A percentile compares a stretch with the other conserved stretches of the same genome.
Conservation (phyloP, 768 basidiomycete species). For the Kondoa malvinella region DNA sequence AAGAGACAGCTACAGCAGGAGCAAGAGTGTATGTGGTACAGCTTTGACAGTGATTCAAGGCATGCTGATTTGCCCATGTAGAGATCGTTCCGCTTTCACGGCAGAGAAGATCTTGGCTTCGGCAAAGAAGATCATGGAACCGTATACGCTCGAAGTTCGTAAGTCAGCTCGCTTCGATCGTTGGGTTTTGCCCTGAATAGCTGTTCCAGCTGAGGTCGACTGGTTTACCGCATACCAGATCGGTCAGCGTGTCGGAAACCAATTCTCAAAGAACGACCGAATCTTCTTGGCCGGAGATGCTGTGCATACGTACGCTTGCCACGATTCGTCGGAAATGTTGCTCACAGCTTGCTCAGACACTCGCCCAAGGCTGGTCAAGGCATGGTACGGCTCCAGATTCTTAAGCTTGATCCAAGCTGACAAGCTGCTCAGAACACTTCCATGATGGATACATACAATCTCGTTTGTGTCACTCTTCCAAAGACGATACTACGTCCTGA, state of each 20-base stretch:
- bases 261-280: slow-evolving; percentile 45
- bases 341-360: slow-evolving; percentile 18
- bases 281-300: slow-evolving; percentile 65
- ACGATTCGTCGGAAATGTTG: background rate
- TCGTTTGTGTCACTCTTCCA: slow-evolving; percentile 16
- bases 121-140: slow-evolving; percentile 14
- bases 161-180: slow-evolving; percentile 23
- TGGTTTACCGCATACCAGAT: slow-evolving; percentile 66
- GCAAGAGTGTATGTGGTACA: slow-evolving; percentile 12
- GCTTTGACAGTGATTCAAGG: slow-evolving; percentile 33
- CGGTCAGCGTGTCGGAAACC: slow-evolving; percentile 55
- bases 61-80: too few species aligned
- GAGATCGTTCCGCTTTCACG: slow-evolving; percentile 38
- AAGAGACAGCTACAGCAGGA: slow-evolving; percentile 33
- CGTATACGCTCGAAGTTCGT: slow-evolving; percentile 22
- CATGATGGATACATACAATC: slow-evolving; percentile 26
- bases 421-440: slow-evolving; percentile 9
- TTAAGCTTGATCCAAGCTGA: background rate
- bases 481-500: background rate
- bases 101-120: slow-evolving; percentile 9
- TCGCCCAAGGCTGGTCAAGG: slow-evolving; percentile 14
- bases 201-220: slow-evolving; percentile 39
- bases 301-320: slow-evolving; percentile 45
- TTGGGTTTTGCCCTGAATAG: slow-evolving; percentile 27
- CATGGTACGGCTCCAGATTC: slow-evolving; percentile 8